These are phyloP conservation scores for Saccharomyces hybrid DNA, from an alignment of 1,139 yeast genomes.

Conservation along the genomic window DNA sequence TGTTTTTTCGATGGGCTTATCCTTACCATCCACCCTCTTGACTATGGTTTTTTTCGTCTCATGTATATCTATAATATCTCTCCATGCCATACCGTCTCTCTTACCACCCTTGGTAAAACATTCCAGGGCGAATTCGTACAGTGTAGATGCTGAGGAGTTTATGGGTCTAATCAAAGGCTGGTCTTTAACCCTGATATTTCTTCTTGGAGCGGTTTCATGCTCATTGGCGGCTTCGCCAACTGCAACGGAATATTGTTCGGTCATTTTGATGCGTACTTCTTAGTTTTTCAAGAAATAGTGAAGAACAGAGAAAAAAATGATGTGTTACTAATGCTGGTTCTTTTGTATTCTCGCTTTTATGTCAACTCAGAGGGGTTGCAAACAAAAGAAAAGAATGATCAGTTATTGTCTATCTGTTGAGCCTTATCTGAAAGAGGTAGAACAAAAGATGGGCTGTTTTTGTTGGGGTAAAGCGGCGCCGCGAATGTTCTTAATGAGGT, in stretches of 20 bases:
- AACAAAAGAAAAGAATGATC: not conserved
- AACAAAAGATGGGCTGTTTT: not conserved
- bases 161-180: conserved; percentile 49
- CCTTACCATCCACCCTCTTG: conserved; percentile 73
- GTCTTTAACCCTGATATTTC: conserved; percentile 53
- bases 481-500: not conserved
- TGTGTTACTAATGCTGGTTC: not conserved
- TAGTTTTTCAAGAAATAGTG: not conserved
- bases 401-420: not conserved
- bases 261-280: conserved; percentile 7
- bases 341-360: not conserved
- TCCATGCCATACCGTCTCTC: conserved; percentile 65
- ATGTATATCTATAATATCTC: conserved; percentile 68
- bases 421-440: not conserved
- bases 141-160: conserved; percentile 54
- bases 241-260: conserved; percentile 39
- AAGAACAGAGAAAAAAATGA: not conserved
- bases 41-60: conserved; percentile 67
- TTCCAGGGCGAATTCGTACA: conserved; percentile 64
- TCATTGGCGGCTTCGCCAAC: conserved; percentile 68
- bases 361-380: not conserved
- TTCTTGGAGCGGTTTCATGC: conserved; percentile 90
- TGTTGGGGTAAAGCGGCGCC: conserved; percentile 1
- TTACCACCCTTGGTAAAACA: conserved; percentile 52
- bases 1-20: conserved; percentile 62